phyloP scores from a whole-genome alignment of 495 filamentous ascomycete genomes.

The Podospora pseudopauciseta region DNA sequence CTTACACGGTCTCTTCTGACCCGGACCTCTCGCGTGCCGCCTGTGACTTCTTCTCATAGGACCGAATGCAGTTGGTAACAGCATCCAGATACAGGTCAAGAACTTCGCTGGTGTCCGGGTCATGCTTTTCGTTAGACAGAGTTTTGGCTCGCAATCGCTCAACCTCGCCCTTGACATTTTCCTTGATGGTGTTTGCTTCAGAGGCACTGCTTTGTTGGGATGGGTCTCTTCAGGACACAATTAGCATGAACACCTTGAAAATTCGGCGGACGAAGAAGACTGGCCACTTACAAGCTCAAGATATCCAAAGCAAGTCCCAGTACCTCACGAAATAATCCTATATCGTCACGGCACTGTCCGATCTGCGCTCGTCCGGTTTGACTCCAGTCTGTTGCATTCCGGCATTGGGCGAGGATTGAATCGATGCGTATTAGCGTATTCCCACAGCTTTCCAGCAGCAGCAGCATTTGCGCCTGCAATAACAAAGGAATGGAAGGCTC shows the following conservation, averaged over 20 bases:
- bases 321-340: conserved; percentile 22
- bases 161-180: conserved; percentile 17
- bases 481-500: conserved; percentile 22
- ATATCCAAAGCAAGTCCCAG: conserved; percentile 26
- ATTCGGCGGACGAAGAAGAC: neutral
- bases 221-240: neutral
- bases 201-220: neutral
- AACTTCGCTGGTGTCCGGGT: conserved; percentile 1
- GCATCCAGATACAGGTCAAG: conserved; percentile 20
- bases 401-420: conserved; percentile 18
- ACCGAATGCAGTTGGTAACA: conserved; percentile 4
- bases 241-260: neutral
- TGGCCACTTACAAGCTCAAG: conserved; percentile 18
- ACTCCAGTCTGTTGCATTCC: conserved; percentile 21
- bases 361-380: conserved; percentile 17
- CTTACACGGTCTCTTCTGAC: neutral
- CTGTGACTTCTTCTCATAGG: too few species aligned
- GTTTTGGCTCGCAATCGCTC: conserved; percentile 8
- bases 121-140: neutral
- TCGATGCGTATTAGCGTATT: conserved; percentile 23
- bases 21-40: neutral
- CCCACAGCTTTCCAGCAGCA: conserved; percentile 24
- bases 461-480: conserved; percentile 23
- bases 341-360: conserved; percentile 11
- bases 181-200: conserved; percentile 1